Evolutionary conservation across 2,329 filamentous ascomycete species (phyloP), one percentile per base, ranked within the genome.

Genomic region (Pyrenophora seminiperda): DNA sequence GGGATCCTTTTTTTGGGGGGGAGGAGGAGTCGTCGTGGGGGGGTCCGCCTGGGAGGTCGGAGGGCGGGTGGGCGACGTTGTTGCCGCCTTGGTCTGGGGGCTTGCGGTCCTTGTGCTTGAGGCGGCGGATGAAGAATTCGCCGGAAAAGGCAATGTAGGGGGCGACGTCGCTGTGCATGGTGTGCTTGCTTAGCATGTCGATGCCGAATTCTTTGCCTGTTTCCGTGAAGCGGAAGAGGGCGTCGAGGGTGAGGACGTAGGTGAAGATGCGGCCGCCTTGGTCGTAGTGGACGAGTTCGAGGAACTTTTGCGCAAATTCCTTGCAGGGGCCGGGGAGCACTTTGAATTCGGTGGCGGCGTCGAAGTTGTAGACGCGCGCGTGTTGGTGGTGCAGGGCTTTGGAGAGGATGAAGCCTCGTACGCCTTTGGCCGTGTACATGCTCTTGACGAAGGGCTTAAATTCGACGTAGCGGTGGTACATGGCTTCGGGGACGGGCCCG

Each of bases 191-290:
- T 64, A 97, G 76, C 72, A 97, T 79, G 74, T 97, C 93, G 64
- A 97, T 91, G 43, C 92, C 91, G 52, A 97, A 97, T 65, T 97
- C 92, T 63, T 94, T 94, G 22, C 93, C 93, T 0, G 93, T 97
- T 73, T 97, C 93, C 1, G 93, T 97, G 74, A 97, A 97, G 37
- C 91, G 87, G 67, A 95, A 83, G 44, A 93, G 80, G 4, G 88
- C 89, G 66, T 97, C 93, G 5, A 97, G 81, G 0, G 91, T 96
- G 17, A 97, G 78, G 19, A 97, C 87, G 62, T 97, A 97, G 17
- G 93, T 97, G 67, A 94, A 97, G 48, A 95, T 84, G 10, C 91
- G 85, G 1, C 89, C 88, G 14, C 91, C 92, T 63, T 94, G 83
- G 65, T 93, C 91, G 67, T 88, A 93, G 65, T 96, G 91, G 0